Base-by-base conservation (phyloP, 2,329 filamentous ascomycete genomes). In the Ascochyta koolunga region DNA sequence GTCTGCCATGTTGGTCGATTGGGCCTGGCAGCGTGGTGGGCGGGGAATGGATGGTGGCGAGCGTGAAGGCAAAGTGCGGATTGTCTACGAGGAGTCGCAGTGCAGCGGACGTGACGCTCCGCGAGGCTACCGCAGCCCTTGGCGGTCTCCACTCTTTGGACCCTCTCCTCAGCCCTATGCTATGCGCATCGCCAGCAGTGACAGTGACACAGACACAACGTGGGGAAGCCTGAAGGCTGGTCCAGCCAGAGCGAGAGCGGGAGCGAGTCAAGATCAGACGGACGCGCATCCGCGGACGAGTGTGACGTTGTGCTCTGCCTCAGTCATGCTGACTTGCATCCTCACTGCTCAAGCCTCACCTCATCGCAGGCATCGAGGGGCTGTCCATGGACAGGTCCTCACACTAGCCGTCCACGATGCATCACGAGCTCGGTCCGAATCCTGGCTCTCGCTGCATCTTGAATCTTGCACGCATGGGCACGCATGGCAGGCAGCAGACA, bases 1-100 rank as follows among this genome's bases (percentile, higher is more conserved):
- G 16, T 71, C 65, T 6, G 66, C 62, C 65, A 68, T 70, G 18
- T 31, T 58, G 15, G 9, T 48, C 11, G 11, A 8, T 4, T 5
- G 15, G 27, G 10, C 3, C 15, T 29, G 16, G 11, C 11, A 9
- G 21, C 5, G 24, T 22, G 9, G 33, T 37, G 33, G 33, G 4
- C 4, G 13, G 22, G 6, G 16, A 41, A 21, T 35, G 1, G 11
- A 39, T 31, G 42, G 55, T 42, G 39, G 25, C 39, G 40, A 24
- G 25, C 44, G 27, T 18, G 25, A 27, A 25, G 19, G 29, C 1
- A 13, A n/a, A n/a, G n/a, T n/a, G n/a, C n/a, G n/a, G n/a, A n/a
- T n/a, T n/a, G n/a, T n/a, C n/a, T 27, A 27, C 7, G 8, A 9
- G 24, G 2, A 7, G 24, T 27, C 24, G 10, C 27, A 29, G 27